Conservation (phyloP, 306 rosid genomes). For the Crotalaria pallida region DNA sequence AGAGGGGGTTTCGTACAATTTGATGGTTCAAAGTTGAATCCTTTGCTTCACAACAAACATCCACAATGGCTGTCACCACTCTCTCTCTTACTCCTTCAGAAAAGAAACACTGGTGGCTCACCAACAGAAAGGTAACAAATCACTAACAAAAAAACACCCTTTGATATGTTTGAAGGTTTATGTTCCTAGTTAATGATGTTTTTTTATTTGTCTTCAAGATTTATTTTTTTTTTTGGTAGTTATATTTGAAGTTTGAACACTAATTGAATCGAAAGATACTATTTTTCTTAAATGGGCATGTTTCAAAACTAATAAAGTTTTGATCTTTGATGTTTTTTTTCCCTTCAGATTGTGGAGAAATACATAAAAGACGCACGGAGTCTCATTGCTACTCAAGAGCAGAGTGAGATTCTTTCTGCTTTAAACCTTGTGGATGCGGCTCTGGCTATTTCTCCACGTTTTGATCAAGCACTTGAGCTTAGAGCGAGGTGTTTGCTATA, state of each 20-base stretch:
- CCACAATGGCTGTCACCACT: slow-evolving; percentile 54
- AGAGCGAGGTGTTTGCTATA: slow-evolving; percentile 71
- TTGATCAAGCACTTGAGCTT: slow-evolving; percentile 78
- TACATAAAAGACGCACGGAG: slow-evolving; percentile 66
- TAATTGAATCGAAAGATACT: not conserved
- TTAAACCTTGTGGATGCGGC: slow-evolving; percentile 80
- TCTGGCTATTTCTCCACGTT: slow-evolving; percentile 59
- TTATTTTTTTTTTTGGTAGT: too few species aligned
- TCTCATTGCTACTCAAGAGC: slow-evolving; percentile 66
- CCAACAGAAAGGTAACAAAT: slow-evolving; percentile 62
- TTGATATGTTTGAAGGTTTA: not conserved
- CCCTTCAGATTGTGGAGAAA: slow-evolving; percentile 78
- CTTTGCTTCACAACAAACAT: not conserved
- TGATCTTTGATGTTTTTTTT: not conserved
- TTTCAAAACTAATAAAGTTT: not conserved
- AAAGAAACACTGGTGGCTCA: slow-evolving; percentile 96
- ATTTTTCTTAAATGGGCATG: not conserved
- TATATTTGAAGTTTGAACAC: too few species aligned
- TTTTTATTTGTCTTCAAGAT: too few species aligned
- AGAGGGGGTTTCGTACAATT: slow-evolving; percentile 1
- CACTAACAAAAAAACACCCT: not conserved
- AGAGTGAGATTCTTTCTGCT: slow-evolving; percentile 59
- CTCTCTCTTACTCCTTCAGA: slow-evolving; percentile 41
- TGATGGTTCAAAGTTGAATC: slow-evolving; percentile 18
- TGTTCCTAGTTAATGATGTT: not conserved